These are phyloP conservation scores for Ophiostoma sp. DNA, from an alignment of 2,329 filamentous ascomycete genomes.

Conservation along the genomic window DNA sequence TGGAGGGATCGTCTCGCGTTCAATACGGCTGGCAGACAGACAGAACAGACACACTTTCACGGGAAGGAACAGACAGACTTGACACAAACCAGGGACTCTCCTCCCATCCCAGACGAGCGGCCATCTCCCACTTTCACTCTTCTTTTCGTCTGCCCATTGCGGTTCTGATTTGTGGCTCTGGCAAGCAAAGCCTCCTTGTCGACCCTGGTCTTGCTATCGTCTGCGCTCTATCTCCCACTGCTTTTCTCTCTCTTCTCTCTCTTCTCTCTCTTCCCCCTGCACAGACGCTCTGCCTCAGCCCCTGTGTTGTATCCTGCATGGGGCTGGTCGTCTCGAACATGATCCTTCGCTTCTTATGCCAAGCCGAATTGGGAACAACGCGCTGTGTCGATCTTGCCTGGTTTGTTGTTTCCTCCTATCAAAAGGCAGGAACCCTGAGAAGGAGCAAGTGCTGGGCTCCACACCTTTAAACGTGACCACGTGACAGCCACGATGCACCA, in stretches of 20 bases:
- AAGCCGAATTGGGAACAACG: background rate
- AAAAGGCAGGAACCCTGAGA: background rate
- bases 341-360: slow-evolving; percentile 5
- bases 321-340: background rate
- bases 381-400: background rate
- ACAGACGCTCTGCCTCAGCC: background rate
- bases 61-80: slow-evolving; percentile 6
- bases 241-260: background rate
- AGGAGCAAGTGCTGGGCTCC: background rate
- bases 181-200: background rate
- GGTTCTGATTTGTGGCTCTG: too few relatives aligned
- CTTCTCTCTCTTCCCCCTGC: background rate
- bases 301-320: slow-evolving; percentile 2
- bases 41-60: background rate
- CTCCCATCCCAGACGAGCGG: background rate
- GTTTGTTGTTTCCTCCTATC: background rate
- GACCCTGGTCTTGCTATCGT: background rate
- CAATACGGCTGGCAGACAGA: background rate
- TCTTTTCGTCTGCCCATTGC: background rate
- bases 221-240: background rate
- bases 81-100: background rate
- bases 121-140: background rate
- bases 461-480: background rate
- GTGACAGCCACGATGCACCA: background rate
- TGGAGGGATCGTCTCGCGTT: background rate